phyloP scores from a whole-genome alignment of 2,329 filamentous ascomycete genomes.

The Rhynchosporium agropyri region DNA sequence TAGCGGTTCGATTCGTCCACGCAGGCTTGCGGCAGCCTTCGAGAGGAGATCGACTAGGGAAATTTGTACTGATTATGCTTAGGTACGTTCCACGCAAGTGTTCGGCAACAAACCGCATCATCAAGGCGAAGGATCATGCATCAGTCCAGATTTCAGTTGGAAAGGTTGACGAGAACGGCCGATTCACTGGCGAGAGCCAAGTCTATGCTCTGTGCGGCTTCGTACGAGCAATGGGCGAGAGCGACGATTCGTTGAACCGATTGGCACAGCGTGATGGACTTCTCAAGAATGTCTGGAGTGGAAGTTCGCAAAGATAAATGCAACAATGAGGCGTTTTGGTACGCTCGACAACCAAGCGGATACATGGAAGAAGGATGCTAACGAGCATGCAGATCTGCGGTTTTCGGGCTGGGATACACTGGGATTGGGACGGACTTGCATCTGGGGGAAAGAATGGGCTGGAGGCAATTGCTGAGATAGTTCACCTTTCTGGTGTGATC shows the following conservation, averaged over 20 bases:
- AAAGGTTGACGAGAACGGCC: conserved; percentile 99
- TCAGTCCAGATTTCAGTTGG: conserved; percentile 96
- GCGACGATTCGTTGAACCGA: conserved; percentile 94
- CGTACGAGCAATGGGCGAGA: conserved; percentile 96
- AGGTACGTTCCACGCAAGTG: conserved; percentile 99
- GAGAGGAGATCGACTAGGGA: not conserved
- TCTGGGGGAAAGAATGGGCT: conserved; percentile 35
- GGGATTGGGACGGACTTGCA: conserved; percentile 32
- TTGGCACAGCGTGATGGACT: conserved; percentile 94
- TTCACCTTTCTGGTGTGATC: conserved; percentile 38
- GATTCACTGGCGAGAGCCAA: conserved; percentile 92
- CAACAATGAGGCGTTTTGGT: conserved; percentile 39
- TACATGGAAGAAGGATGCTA: conserved; percentile 24
- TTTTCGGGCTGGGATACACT: conserved; percentile 32
- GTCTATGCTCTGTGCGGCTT: conserved; percentile 97
- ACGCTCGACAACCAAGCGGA: conserved; percentile 22
- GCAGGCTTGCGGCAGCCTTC: not conserved
- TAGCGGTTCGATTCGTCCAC: not conserved
- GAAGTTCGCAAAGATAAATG: conserved; percentile 43
- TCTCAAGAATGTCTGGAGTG: conserved; percentile 96
- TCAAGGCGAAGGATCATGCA: conserved; percentile 99
- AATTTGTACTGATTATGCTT: conserved; percentile 34
- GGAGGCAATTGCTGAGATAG: conserved; percentile 41
- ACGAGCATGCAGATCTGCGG: conserved; percentile 37
- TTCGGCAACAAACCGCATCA: conserved; percentile 98